phyloP scores from a whole-genome alignment of 2,329 filamentous ascomycete species.

The Diaporthe caulivora region DNA sequence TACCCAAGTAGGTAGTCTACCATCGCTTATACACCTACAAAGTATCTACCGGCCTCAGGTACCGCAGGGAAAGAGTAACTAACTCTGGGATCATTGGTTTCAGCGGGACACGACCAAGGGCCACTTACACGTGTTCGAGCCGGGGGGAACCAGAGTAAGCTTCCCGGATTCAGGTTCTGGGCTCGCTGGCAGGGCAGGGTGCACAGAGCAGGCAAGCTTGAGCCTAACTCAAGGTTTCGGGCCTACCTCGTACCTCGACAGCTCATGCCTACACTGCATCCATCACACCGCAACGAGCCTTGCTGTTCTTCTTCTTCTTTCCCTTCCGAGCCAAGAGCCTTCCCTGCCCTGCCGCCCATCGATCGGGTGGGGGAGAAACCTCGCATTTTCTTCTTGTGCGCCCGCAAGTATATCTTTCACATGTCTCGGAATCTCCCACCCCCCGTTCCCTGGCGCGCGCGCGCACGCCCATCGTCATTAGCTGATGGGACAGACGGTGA shows the following conservation, averaged over 20 bases:
- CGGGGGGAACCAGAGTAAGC: background rate
- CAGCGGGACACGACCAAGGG: background rate
- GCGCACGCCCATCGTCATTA: background rate
- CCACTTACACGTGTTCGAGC: conserved; percentile 12
- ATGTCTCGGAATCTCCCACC: conserved; percentile 26
- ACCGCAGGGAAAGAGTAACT: background rate
- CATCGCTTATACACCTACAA: background rate
- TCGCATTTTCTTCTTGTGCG: background rate
- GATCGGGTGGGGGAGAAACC: conserved; percentile 13
- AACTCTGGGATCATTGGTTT: conserved; percentile 3
- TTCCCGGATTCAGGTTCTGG: background rate
- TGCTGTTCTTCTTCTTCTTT: background rate
- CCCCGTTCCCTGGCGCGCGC: background rate
- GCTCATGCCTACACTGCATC: conserved; percentile 7
- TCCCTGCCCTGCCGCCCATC: background rate
- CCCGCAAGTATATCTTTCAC: background rate
- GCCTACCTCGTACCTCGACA: background rate
- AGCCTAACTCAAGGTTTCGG: conserved; percentile 25
- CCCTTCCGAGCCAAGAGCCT: background rate
- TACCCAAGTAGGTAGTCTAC: no score
- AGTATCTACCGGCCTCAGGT: background rate
- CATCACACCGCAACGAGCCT: conserved; percentile 28
- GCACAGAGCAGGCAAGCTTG: background rate
- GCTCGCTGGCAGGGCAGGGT: background rate
- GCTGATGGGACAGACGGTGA: background rate